Evolutionary conservation across 2,329 filamentous ascomycete genomes (phyloP), one percentile per base, ranked within the genome.

Genomic region (Chlorencoelia australis): DNA sequence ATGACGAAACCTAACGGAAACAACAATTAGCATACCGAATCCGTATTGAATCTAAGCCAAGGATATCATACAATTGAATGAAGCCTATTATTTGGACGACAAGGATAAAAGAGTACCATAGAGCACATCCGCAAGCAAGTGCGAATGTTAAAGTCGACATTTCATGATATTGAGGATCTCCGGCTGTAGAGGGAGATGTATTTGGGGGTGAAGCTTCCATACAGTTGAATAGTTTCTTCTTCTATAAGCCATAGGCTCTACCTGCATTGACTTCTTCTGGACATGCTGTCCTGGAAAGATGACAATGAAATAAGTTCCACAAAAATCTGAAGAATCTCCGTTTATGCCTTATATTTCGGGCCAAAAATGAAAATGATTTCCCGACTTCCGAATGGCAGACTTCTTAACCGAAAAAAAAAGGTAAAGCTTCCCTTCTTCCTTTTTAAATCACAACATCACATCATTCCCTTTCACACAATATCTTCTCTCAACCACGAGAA

Each of bases 41-140:
- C 9, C 6, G 10, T n/a, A 19, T 11, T 13, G 11, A n/a, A 19
- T 14, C 14, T 5, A 15, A 30, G 14, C 7, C 20, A 21, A 21
- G 33, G 15, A 27, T 15, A 22, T 34, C 51, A 30, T 46, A 77
- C 75, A 79, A 62, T 47, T 74, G 64, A 37, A 59, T 64, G 39
- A 70, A 67, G 39, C 75, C 75, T 35, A 79, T 65, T 20, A 51
- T 51, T 47, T 79, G 70, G 18, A 79, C 69, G 5, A 67, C 26
- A 26, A 73, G 50, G 17, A 80, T 63, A 21, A 66, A 49, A 35
- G 58, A 54, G 49, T 64, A 68, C 72, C 76, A 79, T 43, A 65
- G 49, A 25, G 73, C 60, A 45, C 65, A 71, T 33, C 62, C 55
- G 36, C 59, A 57, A 45, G 73, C 71, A 32, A 67, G 34, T 2